Evolutionary conservation across 2,329 filamentous ascomycete species (phyloP).

Genomic region (Mollisia scopiformis): DNA sequence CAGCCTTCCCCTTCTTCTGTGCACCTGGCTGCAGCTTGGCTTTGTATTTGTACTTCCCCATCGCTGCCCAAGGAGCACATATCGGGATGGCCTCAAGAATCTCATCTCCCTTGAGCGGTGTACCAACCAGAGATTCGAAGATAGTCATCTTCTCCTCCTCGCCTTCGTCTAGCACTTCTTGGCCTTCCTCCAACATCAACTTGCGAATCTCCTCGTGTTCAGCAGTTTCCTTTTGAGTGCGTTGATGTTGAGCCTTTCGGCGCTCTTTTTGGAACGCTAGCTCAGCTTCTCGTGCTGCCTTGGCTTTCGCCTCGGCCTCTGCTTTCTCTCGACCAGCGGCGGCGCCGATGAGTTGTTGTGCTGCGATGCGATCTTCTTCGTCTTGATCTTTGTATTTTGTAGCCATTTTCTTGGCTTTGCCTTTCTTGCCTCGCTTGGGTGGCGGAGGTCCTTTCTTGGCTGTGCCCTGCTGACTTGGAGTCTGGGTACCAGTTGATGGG

Average conservation of each 20-base stretch:
- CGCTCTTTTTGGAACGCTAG: slow-evolving; percentile 72
- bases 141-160: slow-evolving; percentile 55
- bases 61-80: slow-evolving; percentile 66
- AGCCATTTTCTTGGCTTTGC: slow-evolving; percentile 85
- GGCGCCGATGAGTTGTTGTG: slow-evolving; percentile 85
- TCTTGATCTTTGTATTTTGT: slow-evolving; percentile 93
- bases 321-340: slow-evolving; percentile 67
- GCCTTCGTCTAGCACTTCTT: slow-evolving; percentile 61
- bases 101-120: slow-evolving; percentile 80
- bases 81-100: slow-evolving; percentile 69
- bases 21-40: slow-evolving; percentile 90
- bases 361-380: slow-evolving; percentile 85
- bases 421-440: slow-evolving; percentile 73
- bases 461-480: slow-evolving; percentile 35
- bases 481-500: slow-evolving; percentile 22
- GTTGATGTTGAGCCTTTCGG: slow-evolving; percentile 77
- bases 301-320: slow-evolving; percentile 69
- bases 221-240: slow-evolving; percentile 74
- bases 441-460: slow-evolving; percentile 47
- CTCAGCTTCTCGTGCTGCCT: slow-evolving; percentile 72
- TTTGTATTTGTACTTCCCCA: slow-evolving; percentile 84
- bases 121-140: slow-evolving; percentile 76
- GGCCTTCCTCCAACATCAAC: slow-evolving; percentile 59
- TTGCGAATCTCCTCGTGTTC: slow-evolving; percentile 74
- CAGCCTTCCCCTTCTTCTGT: slow-evolving; percentile 91